Percentiles rank a stretch among this genome's conserved stretches.
Conservation (phyloP, 805 yeast species). For the Pichia pseudocactophila region DNA sequence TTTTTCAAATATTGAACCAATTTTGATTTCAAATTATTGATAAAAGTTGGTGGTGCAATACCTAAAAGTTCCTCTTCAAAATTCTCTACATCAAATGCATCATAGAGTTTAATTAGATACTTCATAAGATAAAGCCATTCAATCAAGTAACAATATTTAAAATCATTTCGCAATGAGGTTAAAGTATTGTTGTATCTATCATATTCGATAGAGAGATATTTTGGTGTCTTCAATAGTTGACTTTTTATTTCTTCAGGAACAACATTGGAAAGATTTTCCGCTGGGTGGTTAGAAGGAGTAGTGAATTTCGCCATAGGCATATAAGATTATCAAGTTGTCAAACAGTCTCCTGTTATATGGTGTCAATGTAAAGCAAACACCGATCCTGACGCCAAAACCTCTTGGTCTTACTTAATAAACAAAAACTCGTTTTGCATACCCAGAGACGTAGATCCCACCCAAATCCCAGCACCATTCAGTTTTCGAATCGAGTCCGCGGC, state of each 20-base stretch:
- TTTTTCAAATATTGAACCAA: conserved; percentile 35
- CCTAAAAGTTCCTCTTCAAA: conserved; percentile 56
- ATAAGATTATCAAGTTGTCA: no score
- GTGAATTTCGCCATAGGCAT: conserved; percentile 7
- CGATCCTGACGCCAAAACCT: no score
- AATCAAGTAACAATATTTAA: conserved; percentile 32
- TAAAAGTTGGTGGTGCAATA: conserved; percentile 29
- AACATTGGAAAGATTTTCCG: conserved; percentile 21
- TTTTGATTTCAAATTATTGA: conserved; percentile 36
- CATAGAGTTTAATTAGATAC: conserved; percentile 42
- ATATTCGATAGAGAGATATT: conserved; percentile 30
- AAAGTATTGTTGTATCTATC: conserved; percentile 25
- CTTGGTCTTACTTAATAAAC: no score
- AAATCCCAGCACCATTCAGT: no score
- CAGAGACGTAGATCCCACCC: no score
- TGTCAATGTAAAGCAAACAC: no score
- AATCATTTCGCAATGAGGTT: conserved; percentile 27
- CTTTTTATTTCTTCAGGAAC: conserved; percentile 29
- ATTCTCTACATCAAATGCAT: conserved; percentile 47
- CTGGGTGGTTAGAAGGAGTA: conserved; percentile 22
- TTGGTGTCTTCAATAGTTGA: conserved; percentile 33
- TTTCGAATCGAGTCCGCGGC: no score
- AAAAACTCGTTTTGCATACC: no score
- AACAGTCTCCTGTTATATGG: no score
- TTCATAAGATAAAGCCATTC: conserved; percentile 53